Conservation (phyloP, 2,329 filamentous ascomycete genomes). For the Fusarium tanahbumbuense region DNA sequence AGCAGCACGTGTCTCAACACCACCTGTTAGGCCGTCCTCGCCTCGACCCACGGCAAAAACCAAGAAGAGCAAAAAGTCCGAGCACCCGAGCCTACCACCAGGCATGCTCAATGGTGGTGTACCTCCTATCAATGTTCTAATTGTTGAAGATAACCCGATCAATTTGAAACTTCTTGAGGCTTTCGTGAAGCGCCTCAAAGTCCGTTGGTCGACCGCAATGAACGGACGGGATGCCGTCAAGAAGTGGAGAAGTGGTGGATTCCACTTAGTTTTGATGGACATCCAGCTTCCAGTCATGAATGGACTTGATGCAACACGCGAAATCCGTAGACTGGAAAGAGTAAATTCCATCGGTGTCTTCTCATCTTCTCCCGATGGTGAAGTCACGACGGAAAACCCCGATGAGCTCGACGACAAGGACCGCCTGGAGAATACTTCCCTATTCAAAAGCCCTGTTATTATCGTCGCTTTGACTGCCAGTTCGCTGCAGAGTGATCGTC, state of each 20-base stretch:
- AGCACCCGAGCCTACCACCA: slow-evolving; percentile 63
- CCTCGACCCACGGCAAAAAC: slow-evolving; percentile 58
- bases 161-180: slow-evolving; percentile 93
- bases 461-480: slow-evolving; percentile 97
- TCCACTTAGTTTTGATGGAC: slow-evolving; percentile 97
- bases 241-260: slow-evolving; percentile 93
- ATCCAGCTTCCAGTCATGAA: slow-evolving; percentile 98
- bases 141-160: slow-evolving; percentile 99
- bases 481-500: slow-evolving; percentile 92
- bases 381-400: slow-evolving; percentile 58
- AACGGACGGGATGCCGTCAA: slow-evolving; percentile 92
- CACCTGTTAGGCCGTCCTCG: slow-evolving; percentile 61
- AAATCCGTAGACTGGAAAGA: slow-evolving; percentile 89
- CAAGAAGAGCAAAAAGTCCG: slow-evolving; percentile 67
- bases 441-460: slow-evolving; percentile 97
- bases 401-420: slow-evolving; percentile 71
- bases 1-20: slow-evolving; percentile 63
- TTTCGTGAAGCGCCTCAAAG: slow-evolving; percentile 95
- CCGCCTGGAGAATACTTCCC: slow-evolving; percentile 71
- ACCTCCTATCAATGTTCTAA: slow-evolving; percentile 95
- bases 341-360: slow-evolving; percentile 95
- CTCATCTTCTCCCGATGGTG: slow-evolving; percentile 69
- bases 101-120: slow-evolving; percentile 83
- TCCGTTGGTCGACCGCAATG: slow-evolving; percentile 96
- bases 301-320: slow-evolving; percentile 91